Conservation (phyloP, 2,329 filamentous ascomycete species). For the Ampelomyces quisqualis region DNA sequence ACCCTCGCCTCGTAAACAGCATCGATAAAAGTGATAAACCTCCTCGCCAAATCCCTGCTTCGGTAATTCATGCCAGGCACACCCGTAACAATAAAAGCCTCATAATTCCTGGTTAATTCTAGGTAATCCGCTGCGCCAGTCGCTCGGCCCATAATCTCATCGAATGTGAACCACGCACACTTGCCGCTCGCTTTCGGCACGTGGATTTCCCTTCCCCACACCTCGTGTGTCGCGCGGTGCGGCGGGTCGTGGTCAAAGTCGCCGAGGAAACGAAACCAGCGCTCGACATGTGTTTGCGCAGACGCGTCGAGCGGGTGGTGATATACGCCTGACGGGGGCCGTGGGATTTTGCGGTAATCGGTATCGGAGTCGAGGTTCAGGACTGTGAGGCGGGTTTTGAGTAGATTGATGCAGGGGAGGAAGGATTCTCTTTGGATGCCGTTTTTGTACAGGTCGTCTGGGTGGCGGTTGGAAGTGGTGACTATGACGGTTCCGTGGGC, state of each 20-base stretch:
- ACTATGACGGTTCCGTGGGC: slow-evolving; percentile 94
- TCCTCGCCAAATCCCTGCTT: slow-evolving; percentile 80
- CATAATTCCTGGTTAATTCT: slow-evolving; percentile 84
- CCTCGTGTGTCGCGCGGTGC: slow-evolving; percentile 73
- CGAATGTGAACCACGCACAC: slow-evolving; percentile 87
- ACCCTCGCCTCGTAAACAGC: slow-evolving; percentile 80
- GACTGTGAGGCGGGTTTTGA: slow-evolving; percentile 80
- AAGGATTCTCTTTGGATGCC: slow-evolving; percentile 96
- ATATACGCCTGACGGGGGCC: slow-evolving; percentile 90
- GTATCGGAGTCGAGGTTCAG: slow-evolving; percentile 94
- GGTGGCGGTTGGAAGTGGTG: slow-evolving; percentile 95
- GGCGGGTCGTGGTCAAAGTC: slow-evolving; percentile 75
- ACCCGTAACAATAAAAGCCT: slow-evolving; percentile 88
- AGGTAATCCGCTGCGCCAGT: slow-evolving; percentile 95
- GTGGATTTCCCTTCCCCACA: slow-evolving; percentile 89
- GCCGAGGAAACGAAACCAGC: slow-evolving; percentile 94
- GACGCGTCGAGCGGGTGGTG: slow-evolving; percentile 81
- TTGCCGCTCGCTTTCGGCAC: slow-evolving; percentile 86
- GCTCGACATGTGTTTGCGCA: slow-evolving; percentile 78
- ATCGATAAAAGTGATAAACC: slow-evolving; percentile 98
- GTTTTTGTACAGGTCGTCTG: slow-evolving; percentile 95
- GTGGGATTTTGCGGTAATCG: slow-evolving; percentile 95
- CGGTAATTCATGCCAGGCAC: slow-evolving; percentile 88
- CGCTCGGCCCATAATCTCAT: slow-evolving; percentile 84
- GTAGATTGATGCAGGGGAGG: slow-evolving; percentile 88